Conservation (phyloP, 2,329 filamentous ascomycete genomes). For the Aspergillus ruber region DNA sequence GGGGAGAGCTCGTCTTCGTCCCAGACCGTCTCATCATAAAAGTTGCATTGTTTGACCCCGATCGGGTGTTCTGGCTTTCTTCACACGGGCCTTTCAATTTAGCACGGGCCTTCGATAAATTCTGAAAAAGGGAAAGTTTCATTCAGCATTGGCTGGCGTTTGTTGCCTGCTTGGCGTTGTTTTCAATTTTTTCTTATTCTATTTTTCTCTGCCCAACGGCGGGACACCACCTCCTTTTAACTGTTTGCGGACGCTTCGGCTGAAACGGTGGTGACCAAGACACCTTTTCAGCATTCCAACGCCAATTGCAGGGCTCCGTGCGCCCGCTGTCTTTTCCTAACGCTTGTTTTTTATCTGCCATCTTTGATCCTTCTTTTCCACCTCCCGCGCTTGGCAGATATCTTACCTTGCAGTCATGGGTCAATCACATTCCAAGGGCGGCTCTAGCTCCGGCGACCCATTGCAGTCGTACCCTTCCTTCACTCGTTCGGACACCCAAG, state of each 20-base stretch:
- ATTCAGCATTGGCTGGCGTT: not conserved
- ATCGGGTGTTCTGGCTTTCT: not conserved
- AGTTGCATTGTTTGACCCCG: not conserved
- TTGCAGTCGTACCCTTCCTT: slow-evolving; percentile 88
- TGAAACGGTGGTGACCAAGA: slow-evolving; percentile 18
- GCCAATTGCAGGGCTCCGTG: slow-evolving; percentile 15
- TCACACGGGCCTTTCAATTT: slow-evolving; percentile 3
- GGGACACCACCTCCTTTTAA: slow-evolving; percentile 13
- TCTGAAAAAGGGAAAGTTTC: not conserved
- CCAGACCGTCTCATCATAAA: not conserved
- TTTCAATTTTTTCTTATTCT: not conserved
- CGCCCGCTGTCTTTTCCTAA: slow-evolving; percentile 12
- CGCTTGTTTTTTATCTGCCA: slow-evolving; percentile 16
- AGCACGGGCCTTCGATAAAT: not conserved
- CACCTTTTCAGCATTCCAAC: slow-evolving; percentile 20
- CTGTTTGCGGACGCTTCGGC: slow-evolving; percentile 2
- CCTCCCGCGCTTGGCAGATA: slow-evolving; percentile 25
- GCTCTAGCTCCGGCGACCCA: slow-evolving; percentile 53
- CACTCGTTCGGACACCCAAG: slow-evolving; percentile 84
- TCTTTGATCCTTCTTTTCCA: slow-evolving; percentile 4
- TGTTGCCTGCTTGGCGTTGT: slow-evolving; percentile 2
- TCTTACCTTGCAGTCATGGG: slow-evolving; percentile 39
- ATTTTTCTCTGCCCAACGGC: not conserved
- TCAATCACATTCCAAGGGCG: slow-evolving; percentile 48
- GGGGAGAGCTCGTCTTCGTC: not conserved